Base-by-base conservation (phyloP, 2,329 filamentous ascomycete genomes). In the Stagonosporopsis tanaceti region DNA sequence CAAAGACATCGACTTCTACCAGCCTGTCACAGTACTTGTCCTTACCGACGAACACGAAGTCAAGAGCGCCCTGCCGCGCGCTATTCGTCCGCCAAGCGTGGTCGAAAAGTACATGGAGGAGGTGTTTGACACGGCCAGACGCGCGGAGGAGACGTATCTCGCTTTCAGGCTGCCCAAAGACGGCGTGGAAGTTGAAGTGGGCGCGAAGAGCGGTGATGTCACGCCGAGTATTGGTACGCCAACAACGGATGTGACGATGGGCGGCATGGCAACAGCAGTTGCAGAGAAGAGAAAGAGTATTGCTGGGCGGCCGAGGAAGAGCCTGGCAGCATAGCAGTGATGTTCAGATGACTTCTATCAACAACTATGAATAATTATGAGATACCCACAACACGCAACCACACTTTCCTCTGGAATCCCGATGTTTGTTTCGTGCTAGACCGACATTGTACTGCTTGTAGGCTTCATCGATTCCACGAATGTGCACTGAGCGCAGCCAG, bases 1-100 rank as follows among this genome's bases (percentile, higher is more conserved):
- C 40, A 67, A 66, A 44, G 66, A 75, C 32, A 68, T 75, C n/a
- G 70, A 71, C 9, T 69, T 75, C 76, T 94, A 92, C 70, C 89
- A 93, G 64, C 90, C 91, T 2, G 83, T 93, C 84, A 89, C 86
- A 1, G 83, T 87, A 59, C 82, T 84, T 38, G 79, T 89, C 39
- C 79, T 81, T 35, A 82, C 83, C 46, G 74, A 78, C 25, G 80
- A 83, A 50, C 78, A 82, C 17, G 79, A 81, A 35, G 77, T 84
- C 14, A 77, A 87, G 14, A 82, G 85, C 53, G 81, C 84, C 3
- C 76, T 89, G 9, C 78, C 79, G 28, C 81, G 83, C 20, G 84
- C 85, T 51, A 82, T 88, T 20, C 85, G 83, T 7, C 73, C 74
- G 27, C 69, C 66, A 17, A 73, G 76, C 22, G 66, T 74, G 14